Percentiles rank a stretch among this genome's conserved stretches.
phyloP scores from a whole-genome alignment of 2,329 filamentous ascomycete genomes.

The Stachybotrys echinatus region DNA sequence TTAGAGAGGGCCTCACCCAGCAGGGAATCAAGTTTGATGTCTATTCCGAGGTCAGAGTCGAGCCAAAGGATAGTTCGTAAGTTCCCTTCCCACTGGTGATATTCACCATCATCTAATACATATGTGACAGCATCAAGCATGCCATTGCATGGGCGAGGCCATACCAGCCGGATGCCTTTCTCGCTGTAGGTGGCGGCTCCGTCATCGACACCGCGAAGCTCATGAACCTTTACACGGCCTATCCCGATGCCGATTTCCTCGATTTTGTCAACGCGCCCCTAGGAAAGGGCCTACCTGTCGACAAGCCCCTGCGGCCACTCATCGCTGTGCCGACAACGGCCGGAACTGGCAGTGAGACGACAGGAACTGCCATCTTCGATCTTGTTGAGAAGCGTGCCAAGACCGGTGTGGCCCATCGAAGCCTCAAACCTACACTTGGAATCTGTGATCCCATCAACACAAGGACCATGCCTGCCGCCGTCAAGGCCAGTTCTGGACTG shows the following conservation, averaged over 20 bases:
- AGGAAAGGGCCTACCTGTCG: conserved; percentile 76
- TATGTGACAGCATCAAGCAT: conserved; percentile 62
- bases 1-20: conserved; percentile 69
- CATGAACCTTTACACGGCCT: conserved; percentile 93
- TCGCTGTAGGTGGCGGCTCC: conserved; percentile 84
- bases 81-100: conserved; percentile 16
- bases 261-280: conserved; percentile 97
- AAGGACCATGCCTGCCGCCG: conserved; percentile 88
- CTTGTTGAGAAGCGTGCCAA: conserved; percentile 85
- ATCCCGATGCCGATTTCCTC: conserved; percentile 87
- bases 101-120: conserved; percentile 4
- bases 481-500: conserved; percentile 85
- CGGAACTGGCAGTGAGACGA: conserved; percentile 88
- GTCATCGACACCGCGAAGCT: conserved; percentile 98
- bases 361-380: conserved; percentile 97
- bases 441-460: conserved; percentile 87
- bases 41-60: conserved; percentile 74
- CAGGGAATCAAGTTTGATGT: conserved; percentile 80
- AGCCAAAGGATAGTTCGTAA: conserved; percentile 91
- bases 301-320: conserved; percentile 65
- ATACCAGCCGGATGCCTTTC: conserved; percentile 78
- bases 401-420: conserved; percentile 92
- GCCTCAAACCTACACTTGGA: conserved; percentile 90
- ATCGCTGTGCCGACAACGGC: conserved; percentile 80
- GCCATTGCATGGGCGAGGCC: conserved; percentile 84